Evolutionary conservation across 73 alveolate genomes (phyloP).

Genomic region (Breviolum minutum): DNA sequence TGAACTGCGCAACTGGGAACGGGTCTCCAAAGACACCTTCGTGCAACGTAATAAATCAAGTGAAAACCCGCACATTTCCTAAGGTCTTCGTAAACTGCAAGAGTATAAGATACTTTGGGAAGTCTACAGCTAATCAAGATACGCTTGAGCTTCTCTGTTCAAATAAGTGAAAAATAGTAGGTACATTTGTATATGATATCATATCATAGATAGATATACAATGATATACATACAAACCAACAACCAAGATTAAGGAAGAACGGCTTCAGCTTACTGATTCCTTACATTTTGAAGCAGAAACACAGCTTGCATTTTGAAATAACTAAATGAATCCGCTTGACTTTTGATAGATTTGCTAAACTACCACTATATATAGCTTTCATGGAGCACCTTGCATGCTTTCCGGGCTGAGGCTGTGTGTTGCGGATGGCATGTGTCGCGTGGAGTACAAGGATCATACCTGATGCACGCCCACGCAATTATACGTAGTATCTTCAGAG

Average conservation of each 20-base stretch:
- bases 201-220: not conserved
- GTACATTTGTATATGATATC: not conserved
- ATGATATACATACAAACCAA: no score
- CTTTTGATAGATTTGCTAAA: no score
- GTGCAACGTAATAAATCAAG: not conserved
- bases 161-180: not conserved
- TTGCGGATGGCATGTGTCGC: conserved; percentile 49
- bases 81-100: no score
- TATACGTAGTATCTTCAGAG: not conserved
- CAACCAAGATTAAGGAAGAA: no score
- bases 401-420: conserved; percentile 51
- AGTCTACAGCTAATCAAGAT: no score
- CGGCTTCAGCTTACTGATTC: no score
- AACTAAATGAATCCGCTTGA: no score
- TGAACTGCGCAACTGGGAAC: conserved; percentile 59
- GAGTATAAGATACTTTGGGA: no score
- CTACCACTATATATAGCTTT: not conserved
- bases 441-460: conserved; percentile 64
- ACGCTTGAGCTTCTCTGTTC: no score
- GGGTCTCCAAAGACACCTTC: conserved; percentile 51
- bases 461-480: not conserved
- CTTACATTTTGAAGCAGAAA: no score
- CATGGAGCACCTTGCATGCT: conserved; percentile 30
- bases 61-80: not conserved
- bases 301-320: no score